Evolutionary conservation across 768 basidiomycete species (phyloP).

Genomic region (Mrakia frigida): DNA sequence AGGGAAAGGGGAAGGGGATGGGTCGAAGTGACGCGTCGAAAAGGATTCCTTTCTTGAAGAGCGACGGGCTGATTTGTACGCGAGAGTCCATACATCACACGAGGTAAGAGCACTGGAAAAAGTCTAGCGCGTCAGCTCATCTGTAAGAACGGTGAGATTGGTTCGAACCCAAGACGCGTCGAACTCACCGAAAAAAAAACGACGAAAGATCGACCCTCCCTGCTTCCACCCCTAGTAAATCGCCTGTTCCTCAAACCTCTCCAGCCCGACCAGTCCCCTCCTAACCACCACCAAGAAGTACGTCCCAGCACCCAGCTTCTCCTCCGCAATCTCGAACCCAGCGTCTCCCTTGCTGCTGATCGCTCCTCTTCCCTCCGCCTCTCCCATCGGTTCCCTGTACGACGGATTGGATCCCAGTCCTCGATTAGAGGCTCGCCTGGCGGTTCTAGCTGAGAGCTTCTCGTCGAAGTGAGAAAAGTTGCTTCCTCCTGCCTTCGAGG

Average conservation of each 20-base stretch:
- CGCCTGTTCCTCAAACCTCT: background rate
- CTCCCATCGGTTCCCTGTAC: background rate
- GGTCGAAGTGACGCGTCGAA: no score
- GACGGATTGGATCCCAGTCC: background rate
- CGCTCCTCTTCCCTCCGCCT: background rate
- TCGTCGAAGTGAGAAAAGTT: conserved; percentile 11
- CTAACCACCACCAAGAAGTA: background rate
- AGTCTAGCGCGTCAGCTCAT: no score
- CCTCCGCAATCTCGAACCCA: background rate
- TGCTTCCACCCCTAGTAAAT: background rate
- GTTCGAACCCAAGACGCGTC: no score
- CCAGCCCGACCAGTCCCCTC: background rate
- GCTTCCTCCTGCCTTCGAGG: background rate
- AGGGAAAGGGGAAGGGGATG: no score
- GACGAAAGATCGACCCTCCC: no score
- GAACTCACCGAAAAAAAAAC: no score
- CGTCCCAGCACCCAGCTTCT: background rate
- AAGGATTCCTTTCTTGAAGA: no score
- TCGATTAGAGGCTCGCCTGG: no score
- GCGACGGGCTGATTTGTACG: no score
- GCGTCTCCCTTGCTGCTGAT: background rate
- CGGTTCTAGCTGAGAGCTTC: background rate
- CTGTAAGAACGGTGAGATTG: no score
- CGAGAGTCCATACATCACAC: no score
- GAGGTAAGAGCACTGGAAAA: no score